Evolutionary conservation across 1,139 yeast species (phyloP).

Genomic region (Suhomyces panamericanus): DNA sequence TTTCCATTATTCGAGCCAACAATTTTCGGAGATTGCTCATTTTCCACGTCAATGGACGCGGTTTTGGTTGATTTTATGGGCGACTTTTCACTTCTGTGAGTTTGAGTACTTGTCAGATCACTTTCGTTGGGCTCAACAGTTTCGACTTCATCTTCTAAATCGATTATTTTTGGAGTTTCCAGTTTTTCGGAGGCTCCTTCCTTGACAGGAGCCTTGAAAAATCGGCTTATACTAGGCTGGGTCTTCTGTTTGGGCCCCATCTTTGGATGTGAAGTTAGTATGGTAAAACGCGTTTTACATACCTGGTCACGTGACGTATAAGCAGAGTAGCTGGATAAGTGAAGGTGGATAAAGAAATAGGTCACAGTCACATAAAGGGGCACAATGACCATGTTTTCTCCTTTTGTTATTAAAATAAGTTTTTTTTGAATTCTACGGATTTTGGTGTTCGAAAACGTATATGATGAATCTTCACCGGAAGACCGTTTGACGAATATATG

Average conservation of each 20-base stretch:
- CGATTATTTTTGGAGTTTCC: neutral
- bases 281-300: slow-evolving; percentile 1
- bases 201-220: slow-evolving; percentile 17
- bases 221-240: slow-evolving; percentile 33
- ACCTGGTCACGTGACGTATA: slow-evolving; percentile 3
- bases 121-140: neutral
- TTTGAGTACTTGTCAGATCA: neutral
- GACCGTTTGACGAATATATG: too few species aligned
- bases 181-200: neutral
- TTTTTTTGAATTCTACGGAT: too few species aligned
- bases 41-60: neutral
- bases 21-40: neutral
- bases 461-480: too few species aligned
- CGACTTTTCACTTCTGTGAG: neutral
- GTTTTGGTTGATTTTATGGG: neutral
- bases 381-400: too few species aligned
- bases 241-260: slow-evolving; percentile 10
- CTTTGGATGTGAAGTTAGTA: neutral
- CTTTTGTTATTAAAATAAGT: too few species aligned
- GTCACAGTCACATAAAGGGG: too few species aligned
- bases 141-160: neutral
- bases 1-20: neutral
- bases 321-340: too few species aligned
- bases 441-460: too few species aligned
- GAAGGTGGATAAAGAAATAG: too few species aligned